A percentile compares a stretch with the other conserved stretches of the same genome.
phyloP scores from a whole-genome alignment of 108 stramenopile species.

The Stephanodiscus minutulus region DNA sequence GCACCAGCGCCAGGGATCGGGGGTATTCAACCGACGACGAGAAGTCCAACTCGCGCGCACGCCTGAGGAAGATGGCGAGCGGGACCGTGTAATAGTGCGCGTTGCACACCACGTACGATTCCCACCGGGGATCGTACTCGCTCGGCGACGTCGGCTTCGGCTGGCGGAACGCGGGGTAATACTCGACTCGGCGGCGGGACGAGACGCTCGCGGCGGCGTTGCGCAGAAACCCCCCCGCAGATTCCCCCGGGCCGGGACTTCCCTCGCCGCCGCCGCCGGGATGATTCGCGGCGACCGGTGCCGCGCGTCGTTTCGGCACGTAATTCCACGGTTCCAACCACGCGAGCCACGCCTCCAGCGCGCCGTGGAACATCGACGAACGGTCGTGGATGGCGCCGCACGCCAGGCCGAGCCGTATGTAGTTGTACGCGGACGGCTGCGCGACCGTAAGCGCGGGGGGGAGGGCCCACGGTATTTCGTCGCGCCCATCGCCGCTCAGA shows the following conservation, averaged over 20 bases:
- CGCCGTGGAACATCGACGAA: constrained; percentile 67
- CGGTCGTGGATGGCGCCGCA: constrained; percentile 71
- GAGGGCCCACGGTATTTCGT: constrained; percentile 56
- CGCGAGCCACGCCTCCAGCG: constrained; percentile 78
- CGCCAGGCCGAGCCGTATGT: constrained; percentile 69
- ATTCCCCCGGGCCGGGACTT: background rate
- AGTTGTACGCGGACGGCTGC: constrained; percentile 71
- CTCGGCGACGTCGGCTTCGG: constrained; percentile 65
- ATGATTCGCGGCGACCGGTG: constrained; percentile 6
- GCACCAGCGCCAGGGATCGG: constrained; percentile 54
- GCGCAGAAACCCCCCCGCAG: constrained; percentile 34
- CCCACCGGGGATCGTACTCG: constrained; percentile 68
- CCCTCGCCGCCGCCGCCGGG: background rate
- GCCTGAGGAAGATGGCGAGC: constrained; percentile 83
- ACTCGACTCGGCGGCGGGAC: constrained; percentile 27
- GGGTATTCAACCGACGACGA: constrained; percentile 55
- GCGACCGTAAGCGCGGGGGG: constrained; percentile 61
- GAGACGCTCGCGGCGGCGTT: constrained; percentile 39
- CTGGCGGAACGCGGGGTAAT: constrained; percentile 30
- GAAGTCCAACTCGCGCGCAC: constrained; percentile 91
- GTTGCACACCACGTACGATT: constrained; percentile 81
- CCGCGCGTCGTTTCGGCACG: constrained; percentile 31
- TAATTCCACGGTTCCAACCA: constrained; percentile 91
- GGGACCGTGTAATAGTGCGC: constrained; percentile 79
- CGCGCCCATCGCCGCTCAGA: constrained; percentile 9